Evolutionary conservation across 495 filamentous ascomycete species (phyloP).

Genomic region (Annulohypoxylon stygium): DNA sequence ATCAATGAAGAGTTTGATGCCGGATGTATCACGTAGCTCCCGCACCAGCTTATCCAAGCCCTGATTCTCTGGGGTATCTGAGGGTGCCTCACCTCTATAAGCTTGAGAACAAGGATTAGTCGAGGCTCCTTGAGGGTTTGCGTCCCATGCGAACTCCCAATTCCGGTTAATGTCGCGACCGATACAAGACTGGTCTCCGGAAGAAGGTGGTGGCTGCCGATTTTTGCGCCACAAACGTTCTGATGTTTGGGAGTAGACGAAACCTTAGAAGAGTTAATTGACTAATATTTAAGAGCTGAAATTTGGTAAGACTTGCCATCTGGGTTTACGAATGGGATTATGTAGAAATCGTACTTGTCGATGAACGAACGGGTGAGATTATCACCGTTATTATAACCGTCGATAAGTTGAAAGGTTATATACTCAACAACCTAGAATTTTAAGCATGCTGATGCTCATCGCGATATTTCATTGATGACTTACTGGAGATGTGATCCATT

Average conservation of each 20-base stretch:
- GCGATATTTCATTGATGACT: not conserved
- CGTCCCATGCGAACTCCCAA: conserved; percentile 63
- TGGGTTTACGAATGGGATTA: conserved; percentile 66
- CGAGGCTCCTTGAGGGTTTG: conserved; percentile 56
- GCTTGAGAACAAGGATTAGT: conserved; percentile 63
- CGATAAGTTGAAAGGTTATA: conserved; percentile 59
- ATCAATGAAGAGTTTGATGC: conserved; percentile 64
- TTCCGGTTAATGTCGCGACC: conserved; percentile 68
- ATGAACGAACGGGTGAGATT: conserved; percentile 50
- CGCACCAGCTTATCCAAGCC: conserved; percentile 50
- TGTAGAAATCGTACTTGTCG: conserved; percentile 66
- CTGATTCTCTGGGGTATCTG: conserved; percentile 45
- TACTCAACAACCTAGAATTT: conserved; percentile 56
- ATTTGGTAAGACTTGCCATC: conserved; percentile 53
- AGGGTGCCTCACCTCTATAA: conserved; percentile 58
- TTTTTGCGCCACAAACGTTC: conserved; percentile 67
- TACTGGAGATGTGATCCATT: conserved; percentile 66
- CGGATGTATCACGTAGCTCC: conserved; percentile 54
- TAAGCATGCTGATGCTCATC: not conserved
- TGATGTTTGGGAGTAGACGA: conserved; percentile 63
- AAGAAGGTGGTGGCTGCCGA: conserved; percentile 53
- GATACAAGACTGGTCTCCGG: conserved; percentile 51
- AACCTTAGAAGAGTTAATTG: conserved; percentile 46
- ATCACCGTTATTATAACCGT: conserved; percentile 54
- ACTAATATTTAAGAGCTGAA: not conserved